A percentile compares a stretch with the other conserved stretches of the same genome.
phyloP scores from a whole-genome alignment of 495 filamentous ascomycete genomes.

The Penicillium chermesinum region DNA sequence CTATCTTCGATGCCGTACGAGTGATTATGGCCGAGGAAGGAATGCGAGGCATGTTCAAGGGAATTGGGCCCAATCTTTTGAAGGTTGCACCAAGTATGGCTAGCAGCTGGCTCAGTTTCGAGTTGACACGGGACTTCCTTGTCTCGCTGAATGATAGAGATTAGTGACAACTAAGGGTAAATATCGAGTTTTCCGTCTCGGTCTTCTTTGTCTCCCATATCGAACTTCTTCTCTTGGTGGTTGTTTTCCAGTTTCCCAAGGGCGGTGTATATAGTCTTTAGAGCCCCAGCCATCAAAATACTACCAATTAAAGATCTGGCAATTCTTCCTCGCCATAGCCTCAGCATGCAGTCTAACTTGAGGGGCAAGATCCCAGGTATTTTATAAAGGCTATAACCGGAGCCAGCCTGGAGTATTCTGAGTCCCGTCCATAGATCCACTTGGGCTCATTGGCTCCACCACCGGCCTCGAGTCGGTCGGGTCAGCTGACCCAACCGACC shows the following conservation, averaged over 20 bases:
- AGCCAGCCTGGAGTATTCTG: too few species aligned
- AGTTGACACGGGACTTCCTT: constrained; percentile 83
- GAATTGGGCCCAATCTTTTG: constrained; percentile 85
- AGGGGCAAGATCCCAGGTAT: too few species aligned
- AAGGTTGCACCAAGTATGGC: constrained; percentile 99
- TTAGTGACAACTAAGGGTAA: constrained; percentile 11
- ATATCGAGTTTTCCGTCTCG: constrained; percentile 16
- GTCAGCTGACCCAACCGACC: constrained; percentile 1
- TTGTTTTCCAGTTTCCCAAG: too few species aligned
- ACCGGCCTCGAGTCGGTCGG: neutral
- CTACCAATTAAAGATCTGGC: too few species aligned
- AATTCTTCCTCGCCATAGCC: too few species aligned
- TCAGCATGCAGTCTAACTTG: too few species aligned
- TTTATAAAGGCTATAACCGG: too few species aligned
- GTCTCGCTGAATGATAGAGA: constrained; percentile 48
- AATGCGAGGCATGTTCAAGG: constrained; percentile 77
- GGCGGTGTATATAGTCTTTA: too few species aligned
- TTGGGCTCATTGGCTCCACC: too few species aligned
- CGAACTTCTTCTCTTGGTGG: constrained; percentile 1
- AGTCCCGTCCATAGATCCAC: too few species aligned
- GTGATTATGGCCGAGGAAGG: constrained; percentile 80
- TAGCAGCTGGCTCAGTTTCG: constrained; percentile 95
- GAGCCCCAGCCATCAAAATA: too few species aligned
- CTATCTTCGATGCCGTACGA: constrained; percentile 74
- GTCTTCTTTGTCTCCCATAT: neutral